phyloP scores from a whole-genome alignment of 2,329 filamentous ascomycete genomes.

The Beauveria australis region DNA sequence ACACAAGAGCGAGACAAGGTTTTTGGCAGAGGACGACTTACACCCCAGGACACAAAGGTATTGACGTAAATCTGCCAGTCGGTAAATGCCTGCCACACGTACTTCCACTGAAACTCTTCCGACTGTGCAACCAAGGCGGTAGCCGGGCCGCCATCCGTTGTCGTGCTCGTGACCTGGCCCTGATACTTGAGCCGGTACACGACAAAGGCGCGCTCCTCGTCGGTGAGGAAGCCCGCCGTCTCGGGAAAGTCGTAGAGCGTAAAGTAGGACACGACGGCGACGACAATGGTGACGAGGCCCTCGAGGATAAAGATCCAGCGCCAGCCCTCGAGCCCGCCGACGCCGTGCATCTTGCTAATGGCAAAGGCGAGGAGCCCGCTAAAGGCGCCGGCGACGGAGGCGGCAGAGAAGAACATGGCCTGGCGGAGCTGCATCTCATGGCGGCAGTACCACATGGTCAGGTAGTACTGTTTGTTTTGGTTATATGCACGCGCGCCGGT shows the following conservation, averaged over 20 bases:
- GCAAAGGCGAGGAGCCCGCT: slow-evolving; percentile 62
- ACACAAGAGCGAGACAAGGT: not conserved
- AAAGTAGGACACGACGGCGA: slow-evolving; percentile 60
- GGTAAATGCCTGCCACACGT: slow-evolving; percentile 58
- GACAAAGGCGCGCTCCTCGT: slow-evolving; percentile 59
- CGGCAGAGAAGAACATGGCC: slow-evolving; percentile 73
- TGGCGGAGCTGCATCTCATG: slow-evolving; percentile 63
- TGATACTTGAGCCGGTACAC: slow-evolving; percentile 46
- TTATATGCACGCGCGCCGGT: not conserved
- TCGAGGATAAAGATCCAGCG: slow-evolving; percentile 59
- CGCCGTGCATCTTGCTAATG: slow-evolving; percentile 57
- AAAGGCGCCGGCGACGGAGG: slow-evolving; percentile 66
- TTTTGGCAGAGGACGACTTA: slow-evolving; percentile 21
- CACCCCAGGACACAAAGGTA: slow-evolving; percentile 52
- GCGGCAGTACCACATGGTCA: slow-evolving; percentile 72
- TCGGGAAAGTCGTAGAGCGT: slow-evolving; percentile 74
- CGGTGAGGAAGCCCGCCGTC: slow-evolving; percentile 59
- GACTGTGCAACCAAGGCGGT: slow-evolving; percentile 44
- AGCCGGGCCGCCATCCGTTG: slow-evolving; percentile 3
- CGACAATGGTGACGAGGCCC: slow-evolving; percentile 57
- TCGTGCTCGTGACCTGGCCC: slow-evolving; percentile 4
- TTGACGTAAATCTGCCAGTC: slow-evolving; percentile 66
- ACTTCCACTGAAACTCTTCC: slow-evolving; percentile 63
- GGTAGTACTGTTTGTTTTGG: slow-evolving; percentile 42
- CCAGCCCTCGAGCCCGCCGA: slow-evolving; percentile 46